Conservation (phyloP, 768 basidiomycete genomes). For the Pilatotrama ljubarskyi region DNA sequence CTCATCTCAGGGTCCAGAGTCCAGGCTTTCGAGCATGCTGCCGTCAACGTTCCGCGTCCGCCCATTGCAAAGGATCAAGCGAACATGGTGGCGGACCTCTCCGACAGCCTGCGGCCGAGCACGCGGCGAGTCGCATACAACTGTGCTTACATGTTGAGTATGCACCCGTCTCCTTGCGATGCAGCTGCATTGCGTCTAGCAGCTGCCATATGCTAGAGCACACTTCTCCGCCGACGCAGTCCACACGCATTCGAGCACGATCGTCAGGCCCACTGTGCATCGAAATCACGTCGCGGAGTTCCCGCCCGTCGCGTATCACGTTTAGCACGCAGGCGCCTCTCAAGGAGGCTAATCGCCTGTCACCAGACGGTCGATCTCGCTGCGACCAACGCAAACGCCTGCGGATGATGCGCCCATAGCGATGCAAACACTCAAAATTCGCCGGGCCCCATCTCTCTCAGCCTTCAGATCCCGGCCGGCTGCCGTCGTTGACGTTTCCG, state of each 20-base stretch:
- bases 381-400: conserved; percentile 6
- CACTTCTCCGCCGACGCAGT: neutral
- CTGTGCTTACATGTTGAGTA: too few relatives aligned
- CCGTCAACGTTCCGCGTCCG: neutral
- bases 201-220: neutral
- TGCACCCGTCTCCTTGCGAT: too few relatives aligned
- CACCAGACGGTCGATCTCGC: conserved; percentile 14
- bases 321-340: neutral
- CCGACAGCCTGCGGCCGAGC: too few relatives aligned
- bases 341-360: conserved; percentile 1
- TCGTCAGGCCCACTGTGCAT: neutral
- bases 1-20: neutral
- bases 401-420: conserved; percentile 17
- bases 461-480: neutral
- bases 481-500: neutral
- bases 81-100: too few relatives aligned
- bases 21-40: neutral
- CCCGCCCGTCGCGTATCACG: conserved; percentile 2
- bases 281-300: conserved; percentile 7
- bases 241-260: neutral
- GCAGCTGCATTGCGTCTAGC: neutral
- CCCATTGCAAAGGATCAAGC: neutral
- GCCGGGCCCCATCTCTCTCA: neutral
- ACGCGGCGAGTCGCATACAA: neutral
- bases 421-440: conserved; percentile 15